phyloP scores from a whole-genome alignment of 257 asterid genomes.

The Gentiana macrophylla region DNA sequence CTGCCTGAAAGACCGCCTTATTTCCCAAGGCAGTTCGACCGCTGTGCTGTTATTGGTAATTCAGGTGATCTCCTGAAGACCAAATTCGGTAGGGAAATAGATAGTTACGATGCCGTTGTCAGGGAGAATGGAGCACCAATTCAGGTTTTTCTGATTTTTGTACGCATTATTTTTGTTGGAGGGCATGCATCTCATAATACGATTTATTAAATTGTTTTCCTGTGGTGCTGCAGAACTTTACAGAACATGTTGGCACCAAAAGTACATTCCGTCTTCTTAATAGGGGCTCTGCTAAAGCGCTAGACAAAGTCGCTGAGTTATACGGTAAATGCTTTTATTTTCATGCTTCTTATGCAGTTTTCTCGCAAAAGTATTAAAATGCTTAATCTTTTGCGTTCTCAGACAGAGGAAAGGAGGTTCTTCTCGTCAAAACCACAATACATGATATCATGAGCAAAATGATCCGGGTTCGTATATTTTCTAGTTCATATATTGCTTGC shows the following conservation, averaged over 20 bases:
- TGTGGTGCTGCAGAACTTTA: slow-evolving; percentile 50
- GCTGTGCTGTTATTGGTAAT: slow-evolving; percentile 97
- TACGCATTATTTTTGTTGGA: not conserved
- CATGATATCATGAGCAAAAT: slow-evolving; percentile 96
- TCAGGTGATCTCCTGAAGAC: slow-evolving; percentile 93
- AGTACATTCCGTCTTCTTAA: slow-evolving; percentile 96
- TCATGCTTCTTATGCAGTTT: slow-evolving; percentile 14
- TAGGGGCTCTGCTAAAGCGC: slow-evolving; percentile 99
- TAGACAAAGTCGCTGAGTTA: slow-evolving; percentile 95
- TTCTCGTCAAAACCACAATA: slow-evolving; percentile 84
- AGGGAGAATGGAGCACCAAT: slow-evolving; percentile 98
- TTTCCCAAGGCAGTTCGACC: slow-evolving; percentile 62
- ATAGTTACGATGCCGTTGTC: slow-evolving; percentile 67
- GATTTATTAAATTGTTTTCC: slow-evolving; percentile 6
- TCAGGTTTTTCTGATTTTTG: slow-evolving; percentile 33
- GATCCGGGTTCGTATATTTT: slow-evolving; percentile 57
- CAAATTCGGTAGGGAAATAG: slow-evolving; percentile 85
- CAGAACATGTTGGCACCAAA: slow-evolving; percentile 80
- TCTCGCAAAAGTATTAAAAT: slow-evolving; percentile 1
- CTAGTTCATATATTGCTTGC: not conserved
- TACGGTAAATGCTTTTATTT: slow-evolving; percentile 51
- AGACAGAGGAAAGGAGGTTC: slow-evolving; percentile 89
- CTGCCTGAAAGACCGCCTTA: slow-evolving; percentile 85
- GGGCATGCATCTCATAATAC: slow-evolving; percentile 1
- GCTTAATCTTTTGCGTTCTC: slow-evolving; percentile 23